Conservation (phyloP, 2,329 filamentous ascomycete species). For the Whalleya microplaca region DNA sequence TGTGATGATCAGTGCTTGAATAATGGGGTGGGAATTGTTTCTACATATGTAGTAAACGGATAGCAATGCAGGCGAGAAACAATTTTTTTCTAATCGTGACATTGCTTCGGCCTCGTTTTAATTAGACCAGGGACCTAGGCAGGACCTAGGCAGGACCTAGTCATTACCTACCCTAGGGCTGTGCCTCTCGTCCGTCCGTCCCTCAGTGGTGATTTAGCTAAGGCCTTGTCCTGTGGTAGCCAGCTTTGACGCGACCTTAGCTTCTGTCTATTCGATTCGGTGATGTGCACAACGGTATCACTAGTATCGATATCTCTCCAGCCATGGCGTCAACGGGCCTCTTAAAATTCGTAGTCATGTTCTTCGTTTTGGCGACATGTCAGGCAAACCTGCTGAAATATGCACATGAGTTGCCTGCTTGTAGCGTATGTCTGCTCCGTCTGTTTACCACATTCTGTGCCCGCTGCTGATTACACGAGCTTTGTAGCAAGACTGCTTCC, state of each 20-base stretch:
- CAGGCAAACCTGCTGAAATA: background rate
- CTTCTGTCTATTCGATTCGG: background rate
- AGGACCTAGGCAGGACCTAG: background rate
- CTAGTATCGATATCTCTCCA: background rate
- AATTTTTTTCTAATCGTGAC: background rate
- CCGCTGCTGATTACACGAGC: background rate
- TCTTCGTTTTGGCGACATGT: background rate
- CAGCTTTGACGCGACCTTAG: background rate
- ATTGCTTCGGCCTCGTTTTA: background rate
- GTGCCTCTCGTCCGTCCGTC: background rate
- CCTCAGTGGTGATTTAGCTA: background rate
- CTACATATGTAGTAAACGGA: too few species aligned
- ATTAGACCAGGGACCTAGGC: background rate
- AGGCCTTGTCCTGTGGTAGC: background rate
- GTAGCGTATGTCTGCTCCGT: background rate
- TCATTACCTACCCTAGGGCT: background rate
- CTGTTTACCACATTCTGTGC: background rate
- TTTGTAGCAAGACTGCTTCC: constrained; percentile 9
- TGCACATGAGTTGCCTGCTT: constrained; percentile 2
- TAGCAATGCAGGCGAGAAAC: background rate
- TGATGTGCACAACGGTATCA: background rate
- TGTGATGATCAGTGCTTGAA: too few species aligned
- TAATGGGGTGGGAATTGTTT: too few species aligned
- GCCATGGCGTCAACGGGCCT: background rate
- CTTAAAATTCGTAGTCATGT: background rate